phyloP scores from a whole-genome alignment of 2,329 filamentous ascomycete genomes.

The Rhexocercosporidium sp. region DNA sequence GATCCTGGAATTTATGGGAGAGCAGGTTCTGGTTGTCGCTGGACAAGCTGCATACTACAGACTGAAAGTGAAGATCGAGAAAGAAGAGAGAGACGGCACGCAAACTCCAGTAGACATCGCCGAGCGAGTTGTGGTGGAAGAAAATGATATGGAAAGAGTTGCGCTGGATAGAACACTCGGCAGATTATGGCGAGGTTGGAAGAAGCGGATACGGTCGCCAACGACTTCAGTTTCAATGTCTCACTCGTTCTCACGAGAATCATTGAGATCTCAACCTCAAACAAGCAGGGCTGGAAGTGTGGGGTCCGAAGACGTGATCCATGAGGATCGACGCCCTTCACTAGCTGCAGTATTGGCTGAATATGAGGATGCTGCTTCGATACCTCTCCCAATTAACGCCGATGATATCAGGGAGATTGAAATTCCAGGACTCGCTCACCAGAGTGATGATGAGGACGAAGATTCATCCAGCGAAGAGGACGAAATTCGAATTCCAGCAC shows the following conservation, averaged over 20 bases:
- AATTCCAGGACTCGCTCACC: constrained; percentile 68
- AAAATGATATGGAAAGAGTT: constrained; percentile 90
- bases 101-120: constrained; percentile 53
- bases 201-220: constrained; percentile 76
- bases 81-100: constrained; percentile 59
- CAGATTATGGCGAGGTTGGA: constrained; percentile 92
- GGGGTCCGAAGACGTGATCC: constrained; percentile 45
- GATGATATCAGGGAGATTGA: constrained; percentile 82
- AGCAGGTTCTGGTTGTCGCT: constrained; percentile 86
- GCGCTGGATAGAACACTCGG: constrained; percentile 89
- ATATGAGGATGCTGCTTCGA: constrained; percentile 53
- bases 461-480: constrained; percentile 48
- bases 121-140: constrained; percentile 81
- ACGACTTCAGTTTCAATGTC: constrained; percentile 50
- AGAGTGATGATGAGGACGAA: constrained; percentile 66
- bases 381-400: constrained; percentile 71
- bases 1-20: constrained; percentile 90
- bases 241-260: constrained; percentile 56
- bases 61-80: constrained; percentile 62
- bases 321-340: constrained; percentile 30
- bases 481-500: constrained; percentile 42
- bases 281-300: constrained; percentile 45
- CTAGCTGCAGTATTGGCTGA: constrained; percentile 34
- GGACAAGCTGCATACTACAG: constrained; percentile 82
- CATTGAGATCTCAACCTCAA: constrained; percentile 42